These are phyloP conservation scores for Phanerochaete carnosa DNA, from an alignment of 768 basidiomycete species.

Conservation along the genomic window DNA sequence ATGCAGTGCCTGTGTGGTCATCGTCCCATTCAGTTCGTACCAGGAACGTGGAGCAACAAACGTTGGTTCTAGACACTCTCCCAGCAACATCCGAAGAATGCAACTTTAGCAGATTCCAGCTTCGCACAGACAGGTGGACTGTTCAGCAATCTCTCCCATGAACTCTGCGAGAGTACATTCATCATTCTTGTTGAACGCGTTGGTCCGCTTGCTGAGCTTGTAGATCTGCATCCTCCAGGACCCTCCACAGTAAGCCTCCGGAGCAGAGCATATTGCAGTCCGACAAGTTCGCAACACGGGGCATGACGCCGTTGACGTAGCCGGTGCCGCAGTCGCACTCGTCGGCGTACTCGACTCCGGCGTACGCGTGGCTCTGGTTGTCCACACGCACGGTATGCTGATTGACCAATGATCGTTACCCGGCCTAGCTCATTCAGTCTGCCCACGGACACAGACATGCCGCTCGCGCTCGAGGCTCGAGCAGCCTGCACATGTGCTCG, in stretches of 20 bases:
- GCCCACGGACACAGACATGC: no score
- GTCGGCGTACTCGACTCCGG: conserved; percentile 11
- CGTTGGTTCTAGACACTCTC: no score
- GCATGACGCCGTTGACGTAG: conserved; percentile 8
- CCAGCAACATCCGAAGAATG: no score
- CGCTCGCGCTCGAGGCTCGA: no score
- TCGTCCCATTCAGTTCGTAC: no score
- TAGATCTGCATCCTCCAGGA: conserved; percentile 19
- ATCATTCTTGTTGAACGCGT: no score
- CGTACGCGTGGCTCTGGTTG: conserved; percentile 4
- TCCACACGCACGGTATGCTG: no score
- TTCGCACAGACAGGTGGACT: not conserved
- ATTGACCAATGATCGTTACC: no score
- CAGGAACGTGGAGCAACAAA: no score
- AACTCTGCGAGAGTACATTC: no score
- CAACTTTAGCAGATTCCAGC: not conserved
- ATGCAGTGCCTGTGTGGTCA: not conserved
- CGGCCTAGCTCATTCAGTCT: no score
- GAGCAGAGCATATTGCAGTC: conserved; percentile 20
- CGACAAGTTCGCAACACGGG: not conserved
- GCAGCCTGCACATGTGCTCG: no score
- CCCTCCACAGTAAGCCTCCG: conserved; percentile 20
- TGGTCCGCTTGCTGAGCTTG: not conserved
- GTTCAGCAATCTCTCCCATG: not conserved
- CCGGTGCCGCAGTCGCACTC: conserved; percentile 14